Conservation (phyloP, 148 eudicot species). For the Amaranthus palmeri region DNA sequence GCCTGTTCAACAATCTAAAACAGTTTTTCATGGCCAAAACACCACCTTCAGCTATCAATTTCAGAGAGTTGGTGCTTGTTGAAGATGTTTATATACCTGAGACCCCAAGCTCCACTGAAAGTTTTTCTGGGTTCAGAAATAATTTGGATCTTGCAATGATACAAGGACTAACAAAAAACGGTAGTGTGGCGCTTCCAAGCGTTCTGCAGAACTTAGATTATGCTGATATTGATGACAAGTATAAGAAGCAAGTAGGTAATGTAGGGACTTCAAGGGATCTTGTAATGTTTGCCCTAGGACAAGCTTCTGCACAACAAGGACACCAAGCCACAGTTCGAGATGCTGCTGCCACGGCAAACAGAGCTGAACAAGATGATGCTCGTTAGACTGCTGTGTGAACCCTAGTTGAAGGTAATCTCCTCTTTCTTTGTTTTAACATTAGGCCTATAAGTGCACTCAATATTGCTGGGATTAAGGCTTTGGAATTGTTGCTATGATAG, state of each 20-base stretch:
- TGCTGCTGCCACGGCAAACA: constrained; percentile 16
- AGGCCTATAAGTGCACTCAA: not conserved
- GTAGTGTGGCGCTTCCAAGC: constrained; percentile 24
- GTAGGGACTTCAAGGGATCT: constrained; percentile 20
- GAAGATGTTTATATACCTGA: constrained; percentile 40
- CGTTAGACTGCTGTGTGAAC: constrained; percentile 8
- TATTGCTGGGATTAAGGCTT: not conserved
- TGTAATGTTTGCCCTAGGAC: constrained; percentile 9
- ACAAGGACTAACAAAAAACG: constrained; percentile 25
- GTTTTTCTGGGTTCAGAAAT: constrained; percentile 15
- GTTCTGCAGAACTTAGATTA: constrained; percentile 33
- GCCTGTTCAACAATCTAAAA: constrained; percentile 27
- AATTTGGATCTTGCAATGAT: constrained; percentile 29
- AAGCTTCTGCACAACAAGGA: constrained; percentile 11
- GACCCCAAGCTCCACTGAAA: constrained; percentile 22
- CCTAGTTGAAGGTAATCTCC: constrained; percentile 24
- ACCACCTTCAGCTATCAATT: constrained; percentile 37
- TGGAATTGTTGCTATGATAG: not conserved
- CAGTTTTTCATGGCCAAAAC: constrained; percentile 32
- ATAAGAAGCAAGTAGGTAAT: constrained; percentile 19
- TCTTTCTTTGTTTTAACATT: not conserved
- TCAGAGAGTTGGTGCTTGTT: constrained; percentile 40
- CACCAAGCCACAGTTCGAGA: constrained; percentile 5
- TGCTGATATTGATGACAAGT: constrained; percentile 30
- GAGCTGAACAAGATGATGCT: constrained; percentile 13